Evolutionary conservation across 2,329 filamentous ascomycete genomes (phyloP), one percentile per base, ranked within the genome.

Genomic region (Stagonosporopsis tanaceti): DNA sequence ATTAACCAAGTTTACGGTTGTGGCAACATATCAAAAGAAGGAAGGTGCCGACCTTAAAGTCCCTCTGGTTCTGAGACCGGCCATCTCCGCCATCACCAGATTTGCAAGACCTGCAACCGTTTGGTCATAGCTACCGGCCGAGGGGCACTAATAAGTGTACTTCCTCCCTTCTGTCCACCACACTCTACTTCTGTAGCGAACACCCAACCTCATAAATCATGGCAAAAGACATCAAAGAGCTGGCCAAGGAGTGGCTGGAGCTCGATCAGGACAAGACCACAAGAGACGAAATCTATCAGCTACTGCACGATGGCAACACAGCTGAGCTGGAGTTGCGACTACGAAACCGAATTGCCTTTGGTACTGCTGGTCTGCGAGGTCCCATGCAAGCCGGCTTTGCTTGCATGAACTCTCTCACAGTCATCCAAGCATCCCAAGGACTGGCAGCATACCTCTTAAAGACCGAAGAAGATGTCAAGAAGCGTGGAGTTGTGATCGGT

Each of bases 381-480:
- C 80, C 81, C 35, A 89, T 89, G 87, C 82, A 86, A 64, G 86
- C 86, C 41, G 87, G 87, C 5, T 89, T 88, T 70, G 81, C 86
- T 2, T 83, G 81, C 63, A 84, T 87, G 79, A 87, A 87, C 70
- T 80, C 78, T 15, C 72, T 87, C 52, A 87, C 84, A 0, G 82
- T 87, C 57, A 85, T 87, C 53, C 84, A 88, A 74, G 85, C 87
- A 38, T 87, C 86, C 0, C 86, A 88, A 71, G 87, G 87, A n/a
- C 76, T 89, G 28, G 86, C 86, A 41, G 82, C 82, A 60, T 88
- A 87, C 66, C 76, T 89, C 25, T 73, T 83, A 44, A 69, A 80
- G 20, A 78, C 80, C 28, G 73, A 80, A 50, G 62, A 76, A 7
- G 73, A 79, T 17, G 71, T 78, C 44, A 76, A 78, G 41, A 70